phyloP scores from a whole-genome alignment of 192 early-diverging fungal species.

The Backusella parvicylindrica region DNA sequence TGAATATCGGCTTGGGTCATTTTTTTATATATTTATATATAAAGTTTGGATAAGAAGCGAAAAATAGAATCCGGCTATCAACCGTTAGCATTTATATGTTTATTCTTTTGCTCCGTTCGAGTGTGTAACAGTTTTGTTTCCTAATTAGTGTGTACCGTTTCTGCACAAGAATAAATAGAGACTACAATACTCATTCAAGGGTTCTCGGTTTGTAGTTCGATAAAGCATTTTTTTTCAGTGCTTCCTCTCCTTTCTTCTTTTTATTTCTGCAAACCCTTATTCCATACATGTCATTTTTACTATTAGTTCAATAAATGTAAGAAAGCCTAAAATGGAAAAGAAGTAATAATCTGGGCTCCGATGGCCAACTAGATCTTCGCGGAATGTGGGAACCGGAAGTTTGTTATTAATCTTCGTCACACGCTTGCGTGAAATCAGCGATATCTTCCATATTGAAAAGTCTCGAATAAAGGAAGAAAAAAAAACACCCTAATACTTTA shows the following conservation, averaged over 20 bases:
- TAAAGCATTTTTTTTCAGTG: neutral
- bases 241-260: neutral
- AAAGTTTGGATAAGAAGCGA: neutral
- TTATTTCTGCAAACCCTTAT: neutral
- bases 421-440: neutral
- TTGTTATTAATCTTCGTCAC: constrained; percentile 1
- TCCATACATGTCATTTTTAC: neutral
- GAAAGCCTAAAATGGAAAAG: neutral
- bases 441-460: neutral
- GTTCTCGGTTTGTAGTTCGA: neutral
- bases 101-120: neutral
- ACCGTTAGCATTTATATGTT: neutral
- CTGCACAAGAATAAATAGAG: neutral
- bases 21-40: neutral
- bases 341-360: neutral
- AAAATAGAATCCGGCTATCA: neutral
- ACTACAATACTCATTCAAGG: neutral
- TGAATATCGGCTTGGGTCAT: constrained; percentile 30
- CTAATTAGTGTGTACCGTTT: neutral
- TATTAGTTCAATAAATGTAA: neutral
- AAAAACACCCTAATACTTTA: neutral
- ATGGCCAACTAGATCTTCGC: neutral
- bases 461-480: neutral
- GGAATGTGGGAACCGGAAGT: neutral
- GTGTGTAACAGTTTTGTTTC: neutral